Percentiles rank a stretch among this genome's conserved stretches.
Evolutionary conservation across 1,284 basidiomycete species (phyloP).

Genomic region (Cryptococcus sp.): DNA sequence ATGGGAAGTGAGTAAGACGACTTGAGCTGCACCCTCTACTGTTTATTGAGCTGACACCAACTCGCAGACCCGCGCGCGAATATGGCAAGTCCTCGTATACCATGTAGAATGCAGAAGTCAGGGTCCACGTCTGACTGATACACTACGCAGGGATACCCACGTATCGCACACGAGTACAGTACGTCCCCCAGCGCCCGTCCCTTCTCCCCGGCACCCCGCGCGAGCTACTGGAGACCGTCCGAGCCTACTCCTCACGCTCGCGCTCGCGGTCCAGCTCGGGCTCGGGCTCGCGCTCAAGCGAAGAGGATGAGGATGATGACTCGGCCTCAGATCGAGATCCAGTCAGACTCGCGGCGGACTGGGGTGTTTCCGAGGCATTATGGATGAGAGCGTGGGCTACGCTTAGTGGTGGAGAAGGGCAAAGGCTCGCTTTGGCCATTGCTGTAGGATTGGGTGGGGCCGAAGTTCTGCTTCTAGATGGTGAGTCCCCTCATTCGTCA

Average conservation of each 20-base stretch:
- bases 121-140: too few relatives aligned
- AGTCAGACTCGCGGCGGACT: slow-evolving; percentile 62
- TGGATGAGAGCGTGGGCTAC: slow-evolving; percentile 77
- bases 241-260: background rate
- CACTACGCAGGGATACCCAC: slow-evolving; percentile 61
- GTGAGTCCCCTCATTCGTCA: slow-evolving; percentile 55
- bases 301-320: slow-evolving; percentile 3
- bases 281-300: background rate
- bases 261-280: background rate
- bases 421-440: slow-evolving; percentile 73
- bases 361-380: slow-evolving; percentile 67
- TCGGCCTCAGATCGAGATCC: slow-evolving; percentile 50
- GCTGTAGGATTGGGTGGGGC: slow-evolving; percentile 71
- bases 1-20: slow-evolving; percentile 58
- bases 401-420: slow-evolving; percentile 78
- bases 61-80: slow-evolving; percentile 59
- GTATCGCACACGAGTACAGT: slow-evolving; percentile 74
- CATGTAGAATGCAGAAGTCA: background rate
- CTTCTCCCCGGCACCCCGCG: slow-evolving; percentile 76
- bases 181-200: slow-evolving; percentile 81
- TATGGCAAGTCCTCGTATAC: slow-evolving; percentile 56
- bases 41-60: too few relatives aligned
- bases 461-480: slow-evolving; percentile 79
- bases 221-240: slow-evolving; percentile 65
- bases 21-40: slow-evolving; percentile 44